A percentile compares a stretch with the other conserved stretches of the same genome.
phyloP scores from a whole-genome alignment of 1,284 basidiomycete genomes.

The Athelia sp. region DNA sequence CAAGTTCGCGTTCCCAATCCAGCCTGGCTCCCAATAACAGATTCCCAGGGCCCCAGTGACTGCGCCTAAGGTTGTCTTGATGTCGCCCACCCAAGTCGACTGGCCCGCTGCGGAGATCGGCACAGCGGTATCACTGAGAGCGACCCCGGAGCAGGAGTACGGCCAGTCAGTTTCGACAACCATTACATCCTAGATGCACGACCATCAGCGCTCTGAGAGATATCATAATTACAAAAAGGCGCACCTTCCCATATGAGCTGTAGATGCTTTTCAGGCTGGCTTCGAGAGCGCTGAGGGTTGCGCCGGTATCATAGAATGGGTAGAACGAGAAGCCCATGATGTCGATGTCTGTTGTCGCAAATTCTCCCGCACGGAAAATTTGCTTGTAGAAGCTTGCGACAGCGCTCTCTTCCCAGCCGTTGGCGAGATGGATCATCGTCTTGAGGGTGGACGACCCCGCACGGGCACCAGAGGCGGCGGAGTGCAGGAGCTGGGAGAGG shows the following conservation, averaged over 20 bases:
- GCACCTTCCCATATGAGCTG: slow-evolving; percentile 44
- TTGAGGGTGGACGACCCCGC: slow-evolving; percentile 39
- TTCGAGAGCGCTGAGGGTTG: slow-evolving; percentile 44
- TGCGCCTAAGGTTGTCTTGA: slow-evolving; percentile 39
- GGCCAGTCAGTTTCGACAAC: slow-evolving; percentile 68
- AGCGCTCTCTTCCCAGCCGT: slow-evolving; percentile 51
- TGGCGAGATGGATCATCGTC: slow-evolving; percentile 58
- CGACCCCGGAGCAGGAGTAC: slow-evolving; percentile 39
- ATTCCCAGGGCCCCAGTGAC: slow-evolving; percentile 41
- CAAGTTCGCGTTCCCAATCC: slow-evolving; percentile 54
- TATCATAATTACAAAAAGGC: too few relatives aligned
- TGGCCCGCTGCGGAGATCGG: slow-evolving; percentile 50
- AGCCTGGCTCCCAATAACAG: slow-evolving; percentile 62
- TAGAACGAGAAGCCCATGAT: slow-evolving; percentile 63
- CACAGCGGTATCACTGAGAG: slow-evolving; percentile 44
- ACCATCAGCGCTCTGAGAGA: background rate
- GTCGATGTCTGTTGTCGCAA: slow-evolving; percentile 47
- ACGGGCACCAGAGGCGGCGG: slow-evolving; percentile 46
- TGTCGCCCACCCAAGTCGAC: slow-evolving; percentile 46
- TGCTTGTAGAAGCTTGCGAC: slow-evolving; percentile 46
- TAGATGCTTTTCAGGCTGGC: slow-evolving; percentile 46
- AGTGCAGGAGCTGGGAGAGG: slow-evolving; percentile 57
- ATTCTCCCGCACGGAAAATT: slow-evolving; percentile 49
- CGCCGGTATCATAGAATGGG: slow-evolving; percentile 57
- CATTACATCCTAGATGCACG: slow-evolving; percentile 38